phyloP scores from a whole-genome alignment of 768 basidiomycete genomes.

The Cystobasidium onofrii region DNA sequence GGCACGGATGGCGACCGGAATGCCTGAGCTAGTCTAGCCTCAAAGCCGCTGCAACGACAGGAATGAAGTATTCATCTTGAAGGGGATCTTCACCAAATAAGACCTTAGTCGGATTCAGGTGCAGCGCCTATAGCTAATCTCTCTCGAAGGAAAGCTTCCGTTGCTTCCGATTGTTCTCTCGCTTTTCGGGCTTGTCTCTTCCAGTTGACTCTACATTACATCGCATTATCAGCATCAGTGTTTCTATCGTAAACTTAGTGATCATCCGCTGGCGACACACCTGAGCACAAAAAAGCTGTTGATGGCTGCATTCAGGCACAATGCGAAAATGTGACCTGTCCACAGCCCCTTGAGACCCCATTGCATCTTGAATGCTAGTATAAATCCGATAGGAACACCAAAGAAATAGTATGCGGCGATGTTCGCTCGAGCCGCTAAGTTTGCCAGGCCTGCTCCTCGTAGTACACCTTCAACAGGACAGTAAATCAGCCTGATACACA shows the following conservation, averaged over 20 bases:
- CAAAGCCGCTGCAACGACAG: too few relatives aligned
- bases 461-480: neutral
- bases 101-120: neutral
- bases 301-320: neutral
- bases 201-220: conserved; percentile 2
- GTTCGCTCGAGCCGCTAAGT: neutral
- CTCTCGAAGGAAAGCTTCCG: conserved; percentile 20
- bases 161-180: conserved; percentile 11
- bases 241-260: neutral
- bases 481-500: neutral
- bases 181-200: neutral
- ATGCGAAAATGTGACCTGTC: neutral
- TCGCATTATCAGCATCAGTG: neutral
- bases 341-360: neutral
- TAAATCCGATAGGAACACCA: neutral
- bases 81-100: neutral
- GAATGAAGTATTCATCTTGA: too few relatives aligned
- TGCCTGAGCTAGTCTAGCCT: too few relatives aligned
- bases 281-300: neutral
- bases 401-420: neutral
- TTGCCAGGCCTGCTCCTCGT: conserved; percentile 5
- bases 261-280: neutral
- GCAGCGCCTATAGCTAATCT: neutral
- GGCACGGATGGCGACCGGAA: too few relatives aligned
- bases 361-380: neutral